A percentile compares a stretch with the other conserved stretches of the same genome.
Evolutionary conservation across 192 early-diverging fungal species (phyloP).

Genomic region (Neocallimastix lanati): DNA sequence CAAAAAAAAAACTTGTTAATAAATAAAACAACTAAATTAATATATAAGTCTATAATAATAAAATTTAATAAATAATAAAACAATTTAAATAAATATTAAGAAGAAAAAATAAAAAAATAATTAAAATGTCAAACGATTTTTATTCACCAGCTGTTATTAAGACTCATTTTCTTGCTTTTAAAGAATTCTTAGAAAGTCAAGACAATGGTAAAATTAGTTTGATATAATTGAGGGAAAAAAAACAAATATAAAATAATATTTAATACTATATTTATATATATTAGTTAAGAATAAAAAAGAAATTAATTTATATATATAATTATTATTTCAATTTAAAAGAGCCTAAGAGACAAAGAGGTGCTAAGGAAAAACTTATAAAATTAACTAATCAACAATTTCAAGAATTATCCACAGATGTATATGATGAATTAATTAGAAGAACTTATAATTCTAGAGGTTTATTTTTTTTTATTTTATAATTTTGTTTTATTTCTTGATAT

Average conservation of each 20-base stretch:
- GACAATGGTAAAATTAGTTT: too few species aligned
- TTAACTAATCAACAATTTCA: slow-evolving; percentile 71
- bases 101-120: background rate
- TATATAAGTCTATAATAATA: too few species aligned
- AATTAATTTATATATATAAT: too few species aligned
- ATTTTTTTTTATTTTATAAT: background rate
- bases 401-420: slow-evolving; percentile 89
- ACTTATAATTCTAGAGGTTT: slow-evolving; percentile 18
- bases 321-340: background rate
- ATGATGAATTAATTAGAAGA: slow-evolving; percentile 76
- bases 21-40: too few species aligned
- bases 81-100: background rate
- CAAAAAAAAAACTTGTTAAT: too few species aligned
- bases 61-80: background rate
- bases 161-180: background rate
- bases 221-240: too few species aligned
- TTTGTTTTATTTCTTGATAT: too few species aligned
- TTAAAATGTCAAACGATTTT: background rate
- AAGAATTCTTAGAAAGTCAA: background rate
- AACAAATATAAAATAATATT: too few species aligned
- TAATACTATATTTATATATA: too few species aligned
- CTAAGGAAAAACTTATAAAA: slow-evolving; percentile 57
- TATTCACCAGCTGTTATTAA: background rate
- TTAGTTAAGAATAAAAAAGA: too few species aligned
- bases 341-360: slow-evolving; percentile 4